A percentile compares a stretch with the other conserved stretches of the same genome.
phyloP scores from a whole-genome alignment of 257 asterid genomes.

The Ehretia macrophylla region DNA sequence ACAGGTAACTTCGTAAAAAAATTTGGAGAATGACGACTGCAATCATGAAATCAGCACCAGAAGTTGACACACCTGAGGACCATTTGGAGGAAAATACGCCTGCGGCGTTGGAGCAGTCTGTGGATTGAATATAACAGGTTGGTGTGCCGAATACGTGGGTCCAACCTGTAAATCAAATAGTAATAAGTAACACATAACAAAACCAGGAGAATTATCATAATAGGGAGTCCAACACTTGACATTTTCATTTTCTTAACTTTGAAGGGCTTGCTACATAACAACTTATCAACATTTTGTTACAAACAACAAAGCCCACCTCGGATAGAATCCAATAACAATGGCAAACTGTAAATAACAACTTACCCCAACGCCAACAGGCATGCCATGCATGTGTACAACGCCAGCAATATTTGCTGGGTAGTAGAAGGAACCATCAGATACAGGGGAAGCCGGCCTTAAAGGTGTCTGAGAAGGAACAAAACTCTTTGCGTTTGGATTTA shows the following conservation, averaged over 20 bases:
- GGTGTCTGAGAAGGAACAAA: conserved; percentile 69
- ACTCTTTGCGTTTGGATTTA: conserved; percentile 86
- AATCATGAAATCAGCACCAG: neutral
- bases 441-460: conserved; percentile 78
- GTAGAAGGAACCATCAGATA: conserved; percentile 71
- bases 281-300: too few species aligned
- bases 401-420: conserved; percentile 70
- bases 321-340: neutral
- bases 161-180: conserved; percentile 54
- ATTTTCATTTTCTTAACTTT: neutral
- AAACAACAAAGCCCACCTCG: neutral
- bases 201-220: neutral
- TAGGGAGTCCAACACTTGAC: neutral
- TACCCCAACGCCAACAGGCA: conserved; percentile 88
- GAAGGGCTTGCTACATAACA: neutral
- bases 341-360: conserved; percentile 13
- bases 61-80: conserved; percentile 71
- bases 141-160: conserved; percentile 59
- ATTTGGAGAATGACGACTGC: too few species aligned
- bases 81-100: conserved; percentile 80
- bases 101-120: conserved; percentile 68
- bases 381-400: conserved; percentile 75
- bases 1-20: neutral
- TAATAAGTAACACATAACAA: neutral
- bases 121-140: conserved; percentile 70